These are phyloP conservation scores for Curvularia lunata DNA, from an alignment of 2,329 filamentous ascomycete species.

Conservation along the genomic window DNA sequence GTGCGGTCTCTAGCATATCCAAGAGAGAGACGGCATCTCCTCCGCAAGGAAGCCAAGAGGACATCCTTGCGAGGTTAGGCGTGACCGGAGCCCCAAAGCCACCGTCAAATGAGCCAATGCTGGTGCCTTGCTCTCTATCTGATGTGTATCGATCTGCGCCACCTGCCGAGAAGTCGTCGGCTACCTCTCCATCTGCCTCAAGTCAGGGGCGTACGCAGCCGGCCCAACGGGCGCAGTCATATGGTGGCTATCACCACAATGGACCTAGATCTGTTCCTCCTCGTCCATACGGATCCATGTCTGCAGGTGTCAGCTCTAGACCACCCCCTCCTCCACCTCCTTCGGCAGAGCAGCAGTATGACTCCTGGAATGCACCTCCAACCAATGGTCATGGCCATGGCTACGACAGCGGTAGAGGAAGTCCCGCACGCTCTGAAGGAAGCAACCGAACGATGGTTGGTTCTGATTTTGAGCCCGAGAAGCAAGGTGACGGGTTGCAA, in stretches of 20 bases:
- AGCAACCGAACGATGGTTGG: constrained; percentile 45
- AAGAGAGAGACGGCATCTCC: constrained; percentile 8
- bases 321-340: constrained; percentile 35
- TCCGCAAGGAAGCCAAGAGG: constrained; percentile 41
- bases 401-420: constrained; percentile 32
- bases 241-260: constrained; percentile 25
- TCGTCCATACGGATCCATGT: constrained; percentile 39
- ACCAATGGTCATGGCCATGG: constrained; percentile 24
- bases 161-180: constrained; percentile 28
- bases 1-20: constrained; percentile 10
- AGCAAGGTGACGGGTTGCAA: constrained; percentile 20
- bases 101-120: constrained; percentile 31
- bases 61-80: constrained; percentile 45
- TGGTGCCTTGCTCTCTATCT: constrained; percentile 14
- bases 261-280: constrained; percentile 19
- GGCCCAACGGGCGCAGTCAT: constrained; percentile 32
- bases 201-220: constrained; percentile 11
- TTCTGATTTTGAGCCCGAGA: constrained; percentile 44
- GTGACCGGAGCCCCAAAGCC: constrained; percentile 49
- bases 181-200: constrained; percentile 8
- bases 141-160: constrained; percentile 22
- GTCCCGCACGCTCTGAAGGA: constrained; percentile 43
- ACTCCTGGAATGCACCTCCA: constrained; percentile 34
- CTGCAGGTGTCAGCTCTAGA: constrained; percentile 18
- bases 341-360: constrained; percentile 23